A percentile compares a stretch with the other conserved stretches of the same genome.
These are phyloP conservation scores for Castanea mollissima DNA, from an alignment of 306 rosid genomes.

Conservation along the genomic window DNA sequence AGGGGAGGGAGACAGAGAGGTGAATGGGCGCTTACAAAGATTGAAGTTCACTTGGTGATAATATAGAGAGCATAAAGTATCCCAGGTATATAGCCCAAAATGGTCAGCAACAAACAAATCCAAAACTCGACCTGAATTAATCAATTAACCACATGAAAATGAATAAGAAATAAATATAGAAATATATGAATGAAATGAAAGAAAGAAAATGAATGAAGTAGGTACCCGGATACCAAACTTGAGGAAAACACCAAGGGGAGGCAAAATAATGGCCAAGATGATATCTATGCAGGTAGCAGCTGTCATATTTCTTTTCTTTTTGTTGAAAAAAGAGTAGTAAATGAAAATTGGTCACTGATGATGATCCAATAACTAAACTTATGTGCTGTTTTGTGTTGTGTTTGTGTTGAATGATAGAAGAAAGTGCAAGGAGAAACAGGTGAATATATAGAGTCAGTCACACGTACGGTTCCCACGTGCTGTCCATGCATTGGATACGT, in stretches of 20 bases:
- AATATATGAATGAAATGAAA: background rate
- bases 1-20: background rate
- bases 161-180: background rate
- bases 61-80: constrained; percentile 67
- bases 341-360: too few relatives aligned
- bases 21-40: constrained; percentile 28
- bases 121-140: constrained; percentile 68
- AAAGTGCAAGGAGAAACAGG: too few relatives aligned
- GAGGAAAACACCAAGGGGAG: constrained; percentile 93
- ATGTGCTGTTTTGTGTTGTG: too few relatives aligned
- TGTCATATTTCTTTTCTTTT: constrained; percentile 22
- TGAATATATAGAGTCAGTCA: too few relatives aligned
- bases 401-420: too few relatives aligned
- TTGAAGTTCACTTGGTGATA: constrained; percentile 57
- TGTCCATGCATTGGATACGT: too few relatives aligned
- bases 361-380: too few relatives aligned
- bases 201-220: background rate
- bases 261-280: constrained; percentile 68
- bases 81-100: constrained; percentile 73
- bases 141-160: background rate
- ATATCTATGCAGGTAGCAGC: constrained; percentile 59
- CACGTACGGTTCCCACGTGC: too few relatives aligned
- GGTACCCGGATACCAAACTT: constrained; percentile 63
- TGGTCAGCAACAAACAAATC: constrained; percentile 75
- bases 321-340: too few relatives aligned